A percentile compares a stretch with the other conserved stretches of the same genome.
Evolutionary conservation across 2,329 filamentous ascomycete species (phyloP).

Genomic region (Diaporthe vexans): DNA sequence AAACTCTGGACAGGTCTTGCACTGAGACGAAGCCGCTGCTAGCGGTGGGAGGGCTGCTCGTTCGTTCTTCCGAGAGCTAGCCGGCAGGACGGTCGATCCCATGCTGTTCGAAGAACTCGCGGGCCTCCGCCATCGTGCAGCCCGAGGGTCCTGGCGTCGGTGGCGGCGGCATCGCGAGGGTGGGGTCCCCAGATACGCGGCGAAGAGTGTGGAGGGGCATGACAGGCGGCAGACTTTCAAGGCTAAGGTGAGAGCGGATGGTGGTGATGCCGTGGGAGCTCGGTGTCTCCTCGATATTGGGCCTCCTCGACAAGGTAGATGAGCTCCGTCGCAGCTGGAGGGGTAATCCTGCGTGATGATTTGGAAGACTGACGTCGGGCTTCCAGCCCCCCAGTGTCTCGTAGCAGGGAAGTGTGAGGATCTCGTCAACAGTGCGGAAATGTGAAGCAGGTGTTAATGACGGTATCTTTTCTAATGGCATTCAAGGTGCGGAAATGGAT

Average conservation of each 20-base stretch:
- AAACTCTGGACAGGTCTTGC: constrained; percentile 43
- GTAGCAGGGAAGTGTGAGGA: neutral
- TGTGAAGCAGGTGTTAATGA: neutral
- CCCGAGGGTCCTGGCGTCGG: neutral
- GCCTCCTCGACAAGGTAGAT: neutral
- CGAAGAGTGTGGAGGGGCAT: neutral
- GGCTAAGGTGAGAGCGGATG: neutral
- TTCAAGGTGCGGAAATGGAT: neutral
- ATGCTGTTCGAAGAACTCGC: constrained; percentile 63
- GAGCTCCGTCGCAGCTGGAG: neutral
- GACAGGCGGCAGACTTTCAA: neutral
- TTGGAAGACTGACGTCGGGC: neutral
- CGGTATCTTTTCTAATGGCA: neutral
- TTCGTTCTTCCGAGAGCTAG: constrained; percentile 59
- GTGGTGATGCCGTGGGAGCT: neutral
- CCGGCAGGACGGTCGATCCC: constrained; percentile 60
- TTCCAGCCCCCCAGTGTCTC: neutral
- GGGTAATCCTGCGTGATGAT: neutral
- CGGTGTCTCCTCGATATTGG: neutral
- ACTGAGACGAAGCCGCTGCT: neutral
- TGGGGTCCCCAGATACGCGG: neutral
- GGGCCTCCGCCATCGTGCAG: constrained; percentile 53
- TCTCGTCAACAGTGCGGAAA: neutral
- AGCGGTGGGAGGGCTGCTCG: constrained; percentile 41
- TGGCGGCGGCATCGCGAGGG: neutral